These are phyloP conservation scores for Lathyrus sativus DNA, from an alignment of 306 rosid genomes.

Conservation along the genomic window DNA sequence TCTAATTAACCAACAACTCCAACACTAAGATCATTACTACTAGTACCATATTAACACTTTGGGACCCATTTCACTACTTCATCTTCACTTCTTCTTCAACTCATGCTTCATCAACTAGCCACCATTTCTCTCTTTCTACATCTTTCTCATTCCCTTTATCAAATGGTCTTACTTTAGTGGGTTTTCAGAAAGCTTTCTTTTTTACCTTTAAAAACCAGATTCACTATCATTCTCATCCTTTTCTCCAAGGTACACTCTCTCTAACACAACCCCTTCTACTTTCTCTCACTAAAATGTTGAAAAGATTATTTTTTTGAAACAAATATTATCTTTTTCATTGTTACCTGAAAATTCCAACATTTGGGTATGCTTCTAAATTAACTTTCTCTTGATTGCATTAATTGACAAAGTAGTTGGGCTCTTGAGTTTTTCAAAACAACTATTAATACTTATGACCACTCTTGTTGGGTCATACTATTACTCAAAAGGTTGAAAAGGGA, in stretches of 20 bases:
- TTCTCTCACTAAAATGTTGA: conserved; percentile 47
- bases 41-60: background rate
- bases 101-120: conserved; percentile 25
- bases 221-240: conserved; percentile 62
- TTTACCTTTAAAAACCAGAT: conserved; percentile 52
- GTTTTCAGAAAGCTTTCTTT: conserved; percentile 48
- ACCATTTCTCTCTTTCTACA: conserved; percentile 9
- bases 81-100: conserved; percentile 32
- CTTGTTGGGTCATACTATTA: conserved; percentile 3
- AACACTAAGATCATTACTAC: background rate
- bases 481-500: conserved; percentile 41
- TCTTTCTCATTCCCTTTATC: conserved; percentile 11
- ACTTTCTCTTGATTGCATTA: conserved; percentile 26
- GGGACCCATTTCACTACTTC: conserved; percentile 41
- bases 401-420: conserved; percentile 57
- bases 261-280: conserved; percentile 26
- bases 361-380: conserved; percentile 40
- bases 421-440: conserved; percentile 46
- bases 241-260: conserved; percentile 55
- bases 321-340: background rate
- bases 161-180: conserved; percentile 34
- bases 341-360: conserved; percentile 33
- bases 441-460: conserved; percentile 20
- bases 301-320: background rate
- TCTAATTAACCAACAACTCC: background rate